phyloP scores from a whole-genome alignment of 2,329 filamentous ascomycete genomes.

The Aspergillus ruber region DNA sequence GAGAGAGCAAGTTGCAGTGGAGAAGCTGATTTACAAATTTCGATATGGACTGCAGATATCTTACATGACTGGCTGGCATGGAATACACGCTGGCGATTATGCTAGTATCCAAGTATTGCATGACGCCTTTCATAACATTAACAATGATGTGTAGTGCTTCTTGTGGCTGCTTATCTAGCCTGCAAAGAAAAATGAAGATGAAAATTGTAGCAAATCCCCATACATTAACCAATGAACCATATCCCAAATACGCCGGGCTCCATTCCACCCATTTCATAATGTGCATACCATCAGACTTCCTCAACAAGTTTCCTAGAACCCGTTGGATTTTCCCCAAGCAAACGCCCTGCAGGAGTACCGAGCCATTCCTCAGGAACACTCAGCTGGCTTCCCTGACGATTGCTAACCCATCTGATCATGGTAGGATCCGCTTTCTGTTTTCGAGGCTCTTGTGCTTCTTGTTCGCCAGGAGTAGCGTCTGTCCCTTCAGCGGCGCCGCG shows the following conservation, averaged over 20 bases:
- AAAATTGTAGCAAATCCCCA: neutral
- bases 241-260: slow-evolving; percentile 18
- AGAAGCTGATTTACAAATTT: too few relatives aligned
- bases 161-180: too few relatives aligned
- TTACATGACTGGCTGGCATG: too few relatives aligned
- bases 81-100: too few relatives aligned
- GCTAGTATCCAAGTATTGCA: too few relatives aligned
- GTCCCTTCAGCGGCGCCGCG: slow-evolving; percentile 42
- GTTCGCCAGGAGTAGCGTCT: slow-evolving; percentile 35
- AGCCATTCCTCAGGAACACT: slow-evolving; percentile 45
- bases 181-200: too few relatives aligned
- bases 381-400: slow-evolving; percentile 34
- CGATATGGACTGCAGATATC: too few relatives aligned
- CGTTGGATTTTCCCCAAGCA: slow-evolving; percentile 27
- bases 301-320: slow-evolving; percentile 30
- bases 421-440: slow-evolving; percentile 39
- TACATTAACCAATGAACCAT: slow-evolving; percentile 1
- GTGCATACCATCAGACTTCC: slow-evolving; percentile 23
- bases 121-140: too few relatives aligned
- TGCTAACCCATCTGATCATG: slow-evolving; percentile 42
- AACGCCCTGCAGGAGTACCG: slow-evolving; percentile 35
- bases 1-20: too few relatives aligned
- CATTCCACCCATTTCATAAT: slow-evolving; percentile 5
- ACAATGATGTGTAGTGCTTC: too few relatives aligned
- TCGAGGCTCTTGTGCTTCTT: slow-evolving; percentile 30